Conservation (phyloP, 495 filamentous ascomycete genomes). For the Penicillium soppii region DNA sequence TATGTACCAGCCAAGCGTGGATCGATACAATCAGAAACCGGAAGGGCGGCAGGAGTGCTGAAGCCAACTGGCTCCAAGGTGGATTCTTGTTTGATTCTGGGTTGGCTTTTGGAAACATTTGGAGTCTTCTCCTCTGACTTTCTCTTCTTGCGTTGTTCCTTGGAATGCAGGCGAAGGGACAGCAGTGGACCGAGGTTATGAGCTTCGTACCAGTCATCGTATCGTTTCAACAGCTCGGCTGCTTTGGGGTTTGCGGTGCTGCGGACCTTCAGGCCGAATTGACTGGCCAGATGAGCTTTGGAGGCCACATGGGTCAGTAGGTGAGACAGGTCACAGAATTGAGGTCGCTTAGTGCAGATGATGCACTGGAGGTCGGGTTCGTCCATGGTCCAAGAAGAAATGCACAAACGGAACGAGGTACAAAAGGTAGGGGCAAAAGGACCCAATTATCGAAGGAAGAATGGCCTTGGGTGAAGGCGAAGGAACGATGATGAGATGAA, state of each 20-base stretch:
- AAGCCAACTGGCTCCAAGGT: neutral
- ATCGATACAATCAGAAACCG: conserved; percentile 30
- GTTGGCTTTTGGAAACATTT: neutral
- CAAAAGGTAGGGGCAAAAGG: conserved; percentile 5
- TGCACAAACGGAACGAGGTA: conserved; percentile 1
- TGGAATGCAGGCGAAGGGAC: conserved; percentile 66
- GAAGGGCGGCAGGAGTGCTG: neutral
- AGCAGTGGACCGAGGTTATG: conserved; percentile 66
- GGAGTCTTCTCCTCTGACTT: conserved; percentile 25
- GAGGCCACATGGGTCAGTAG: conserved; percentile 84
- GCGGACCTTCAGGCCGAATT: conserved; percentile 69
- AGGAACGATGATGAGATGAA: conserved; percentile 14
- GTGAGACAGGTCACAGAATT: conserved; percentile 85
- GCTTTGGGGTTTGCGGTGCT: conserved; percentile 55
- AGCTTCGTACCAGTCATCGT: conserved; percentile 67
- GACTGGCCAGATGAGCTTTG: conserved; percentile 76
- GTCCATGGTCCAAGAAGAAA: conserved; percentile 32
- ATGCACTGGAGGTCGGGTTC: conserved; percentile 69
- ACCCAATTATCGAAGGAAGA: conserved; percentile 7
- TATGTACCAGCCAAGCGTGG: conserved; percentile 33
- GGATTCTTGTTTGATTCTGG: neutral
- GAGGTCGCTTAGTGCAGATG: conserved; percentile 73
- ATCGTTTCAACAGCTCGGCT: conserved; percentile 51
- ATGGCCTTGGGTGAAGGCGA: neutral
- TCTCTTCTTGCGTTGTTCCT: conserved; percentile 60